Percentiles rank a stretch among this genome's conserved stretches.
phyloP scores from a whole-genome alignment of 1,284 basidiomycete species.

The Thelephora terrestris region DNA sequence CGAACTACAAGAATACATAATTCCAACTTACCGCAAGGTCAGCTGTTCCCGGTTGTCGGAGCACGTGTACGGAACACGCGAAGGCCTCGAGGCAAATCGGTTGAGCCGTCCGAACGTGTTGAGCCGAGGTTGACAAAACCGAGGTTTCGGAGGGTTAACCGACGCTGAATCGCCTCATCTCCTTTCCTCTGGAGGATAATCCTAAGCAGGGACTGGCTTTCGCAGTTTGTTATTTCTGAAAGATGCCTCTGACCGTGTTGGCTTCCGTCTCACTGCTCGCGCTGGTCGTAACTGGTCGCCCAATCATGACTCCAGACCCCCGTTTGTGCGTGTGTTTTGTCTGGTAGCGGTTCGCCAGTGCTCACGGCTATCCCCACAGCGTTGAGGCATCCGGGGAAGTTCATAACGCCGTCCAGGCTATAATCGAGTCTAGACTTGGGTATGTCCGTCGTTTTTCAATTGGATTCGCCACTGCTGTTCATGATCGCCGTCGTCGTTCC shows the following conservation, averaged over 20 bases:
- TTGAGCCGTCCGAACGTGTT: no score
- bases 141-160: no score
- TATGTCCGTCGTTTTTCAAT: slow-evolving; percentile 17
- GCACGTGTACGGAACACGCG: no score
- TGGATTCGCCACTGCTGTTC: slow-evolving; percentile 2
- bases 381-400: slow-evolving; percentile 18
- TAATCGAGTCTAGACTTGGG: slow-evolving; percentile 29
- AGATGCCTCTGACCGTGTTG: slow-evolving; percentile 32
- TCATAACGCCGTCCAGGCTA: slow-evolving; percentile 27
- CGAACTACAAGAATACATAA: no score
- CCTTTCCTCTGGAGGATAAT: no score
- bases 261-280: slow-evolving; percentile 32
- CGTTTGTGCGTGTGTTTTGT: slow-evolving; percentile 6
- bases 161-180: no score
- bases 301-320: slow-evolving; percentile 21
- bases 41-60: no score
- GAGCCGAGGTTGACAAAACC: no score
- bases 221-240: neutral
- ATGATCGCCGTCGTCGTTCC: neutral
- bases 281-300: slow-evolving; percentile 36
- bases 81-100: no score
- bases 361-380: slow-evolving; percentile 5
- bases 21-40: no score
- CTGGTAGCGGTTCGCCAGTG: neutral
- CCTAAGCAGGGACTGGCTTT: no score